Evolutionary conservation across 1,139 yeast species (phyloP), one percentile per base, ranked within the genome.

Genomic region (Candida sanyaensis): DNA sequence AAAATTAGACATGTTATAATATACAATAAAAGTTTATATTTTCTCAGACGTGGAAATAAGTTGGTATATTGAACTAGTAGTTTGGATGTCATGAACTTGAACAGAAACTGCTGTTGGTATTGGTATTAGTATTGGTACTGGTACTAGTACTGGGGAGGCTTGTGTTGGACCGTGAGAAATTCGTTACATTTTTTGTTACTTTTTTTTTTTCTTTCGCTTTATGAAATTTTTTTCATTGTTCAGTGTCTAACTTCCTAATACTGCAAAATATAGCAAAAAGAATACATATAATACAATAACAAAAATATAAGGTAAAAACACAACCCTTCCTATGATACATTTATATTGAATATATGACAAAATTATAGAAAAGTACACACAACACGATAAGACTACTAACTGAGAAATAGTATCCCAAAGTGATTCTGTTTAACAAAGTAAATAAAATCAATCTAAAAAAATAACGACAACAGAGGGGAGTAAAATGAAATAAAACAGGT

Each of bases 391-490:
- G 27, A 29, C n/a, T 17, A 37, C 24, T 12, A 26, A 37, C 40
- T 27, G n/a, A 9, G 23, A 13, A 24, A 9, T 17, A 26, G 11
- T n/a, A 26, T 12, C 29, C 40, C 40, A 37, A 37, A n/a, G 29
- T 24, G 31, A 27, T 12, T 27, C 11, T 37, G 29, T 26, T n/a
- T 9, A 11, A 30, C 32, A n/a, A 11, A 30, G 32, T n/a, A 30
- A 30, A 30, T 11, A 33, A 33, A 41, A 33, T 13, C 17, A 21
- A 33, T 23, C 29, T 34, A 41, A 34, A 17, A 17, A 13, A n/a
- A 17, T 23, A 40, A 40, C 43, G 43, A 40, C 43, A 40, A 40
- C 24, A 40, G 34, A 40, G 43, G 43, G 9, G 37, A 21, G 23
- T 17, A 17, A 17, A 26, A 26, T 26, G 28, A 26, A 26, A 26